phyloP scores from a whole-genome alignment of 2,329 filamentous ascomycete species.

The Daldinia sp. region DNA sequence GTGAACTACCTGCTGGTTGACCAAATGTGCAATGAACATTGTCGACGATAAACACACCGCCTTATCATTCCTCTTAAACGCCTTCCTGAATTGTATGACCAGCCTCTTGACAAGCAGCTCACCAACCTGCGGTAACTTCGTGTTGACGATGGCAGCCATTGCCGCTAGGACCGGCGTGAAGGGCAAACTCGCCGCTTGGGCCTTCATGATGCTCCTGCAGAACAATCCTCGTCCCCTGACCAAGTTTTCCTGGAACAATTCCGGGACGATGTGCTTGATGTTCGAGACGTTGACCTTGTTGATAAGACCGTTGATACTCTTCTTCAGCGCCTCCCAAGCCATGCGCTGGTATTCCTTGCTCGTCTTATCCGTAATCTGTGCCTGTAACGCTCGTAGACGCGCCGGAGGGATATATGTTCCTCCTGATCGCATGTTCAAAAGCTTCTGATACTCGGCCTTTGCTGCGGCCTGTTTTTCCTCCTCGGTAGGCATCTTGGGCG shows the following conservation, averaged over 20 bases:
- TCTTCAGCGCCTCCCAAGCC: conserved; percentile 99
- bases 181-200: conserved; percentile 91
- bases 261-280: conserved; percentile 96
- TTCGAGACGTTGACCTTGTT: conserved; percentile 99
- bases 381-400: conserved; percentile 87
- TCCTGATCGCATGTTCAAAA: conserved; percentile 90
- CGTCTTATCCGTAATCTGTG: conserved; percentile 94
- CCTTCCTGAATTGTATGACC: conserved; percentile 92
- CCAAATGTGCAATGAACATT: conserved; percentile 92
- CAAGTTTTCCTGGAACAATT: conserved; percentile 94
- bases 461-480: conserved; percentile 88
- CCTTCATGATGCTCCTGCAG: conserved; percentile 97
- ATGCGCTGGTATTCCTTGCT: conserved; percentile 98
- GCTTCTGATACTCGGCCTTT: conserved; percentile 92
- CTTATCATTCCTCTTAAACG: conserved; percentile 96
- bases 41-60: conserved; percentile 91
- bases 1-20: conserved; percentile 94
- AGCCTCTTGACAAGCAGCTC: conserved; percentile 87
- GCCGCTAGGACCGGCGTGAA: conserved; percentile 97
- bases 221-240: conserved; percentile 91
- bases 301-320: conserved; percentile 97
- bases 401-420: conserved; percentile 97
- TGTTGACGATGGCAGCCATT: conserved; percentile 96
- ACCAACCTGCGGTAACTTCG: conserved; percentile 93
- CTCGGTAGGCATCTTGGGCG: conserved; percentile 61